Evolutionary conservation across 169 alveolate genomes (phyloP), one percentile per base, ranked within the genome.

Genomic region (Eimeria acervulina): DNA sequence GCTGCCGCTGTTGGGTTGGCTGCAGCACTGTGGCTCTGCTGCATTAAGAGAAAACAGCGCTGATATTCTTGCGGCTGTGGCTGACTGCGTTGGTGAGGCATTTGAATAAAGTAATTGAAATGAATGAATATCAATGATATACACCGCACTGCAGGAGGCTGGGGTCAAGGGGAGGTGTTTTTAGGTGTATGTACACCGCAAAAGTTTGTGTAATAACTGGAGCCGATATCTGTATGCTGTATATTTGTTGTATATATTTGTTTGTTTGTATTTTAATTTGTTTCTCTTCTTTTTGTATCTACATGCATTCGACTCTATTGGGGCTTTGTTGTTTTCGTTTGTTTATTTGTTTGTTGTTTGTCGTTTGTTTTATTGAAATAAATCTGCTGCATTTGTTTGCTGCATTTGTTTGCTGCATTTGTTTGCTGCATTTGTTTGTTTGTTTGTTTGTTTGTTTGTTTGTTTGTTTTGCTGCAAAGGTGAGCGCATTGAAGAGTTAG

Each of bases 1-100:
- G n/a, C 33, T 74, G 85, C 42, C 59, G 85, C 85, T 74, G 85
- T 52, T 74, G 52, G 85, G 85, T 4, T 74, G 85, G 85, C 44
- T 74, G 44, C 59, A 33, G 85, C 85, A 52, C 28, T 1, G 52
- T 8, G 59, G 85, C 10, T 38, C 52, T 17, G 28, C 44, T 17
- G 21, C 85, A 15, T 0, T 31, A 15, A 15, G 26, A 1, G 23
- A 17, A 0, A 10, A 17, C 12, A 36, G 6, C 47, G 15, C 2
- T 17, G 85, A 74, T 0, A 7, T 74, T 31, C 85, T 74, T 38
- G 85, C 85, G 10, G 44, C 85, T 17, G 55, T 74, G 28, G 85
- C 85, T 19, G 63, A 78, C 21, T 78, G 63, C 23, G 59, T 78
- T 40, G 63, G 59, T 78, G 59, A 78, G 89, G 7, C 47, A 8